These are phyloP conservation scores for Apiotrichum laibachii DNA, from an alignment of 1,284 basidiomycete species.

Conservation along the genomic window DNA sequence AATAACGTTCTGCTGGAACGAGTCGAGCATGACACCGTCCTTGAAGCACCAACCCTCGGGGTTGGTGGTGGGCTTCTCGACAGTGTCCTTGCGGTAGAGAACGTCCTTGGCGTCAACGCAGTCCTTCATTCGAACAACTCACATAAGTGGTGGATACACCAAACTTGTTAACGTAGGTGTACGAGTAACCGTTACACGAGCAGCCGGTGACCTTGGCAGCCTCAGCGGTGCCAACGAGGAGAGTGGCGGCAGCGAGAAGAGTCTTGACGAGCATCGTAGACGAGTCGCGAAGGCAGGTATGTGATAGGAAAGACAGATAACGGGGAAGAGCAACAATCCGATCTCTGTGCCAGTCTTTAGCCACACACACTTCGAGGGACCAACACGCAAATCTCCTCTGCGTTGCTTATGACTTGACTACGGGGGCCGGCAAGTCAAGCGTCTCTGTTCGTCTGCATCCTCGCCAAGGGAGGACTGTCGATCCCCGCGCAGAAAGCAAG, in stretches of 20 bases:
- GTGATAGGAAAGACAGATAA: too few relatives aligned
- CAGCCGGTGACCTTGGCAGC: not conserved
- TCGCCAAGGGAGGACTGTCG: too few relatives aligned
- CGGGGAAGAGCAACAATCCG: too few relatives aligned
- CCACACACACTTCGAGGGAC: too few relatives aligned
- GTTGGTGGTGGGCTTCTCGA: not conserved
- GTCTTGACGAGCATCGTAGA: not conserved
- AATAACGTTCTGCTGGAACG: not conserved
- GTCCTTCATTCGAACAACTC: not conserved
- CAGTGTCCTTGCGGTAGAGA: not conserved
- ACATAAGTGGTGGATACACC: not conserved
- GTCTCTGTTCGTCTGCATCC: too few relatives aligned
- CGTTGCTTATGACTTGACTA: too few relatives aligned
- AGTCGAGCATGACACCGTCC: not conserved
- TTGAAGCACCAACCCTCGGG: slow-evolving; percentile 2
- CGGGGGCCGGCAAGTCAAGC: too few relatives aligned
- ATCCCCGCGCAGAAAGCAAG: too few relatives aligned
- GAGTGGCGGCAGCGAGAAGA: not conserved
- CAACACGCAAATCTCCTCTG: too few relatives aligned
- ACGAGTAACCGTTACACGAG: slow-evolving; percentile 2
- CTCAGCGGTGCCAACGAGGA: not conserved
- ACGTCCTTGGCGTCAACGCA: not conserved
- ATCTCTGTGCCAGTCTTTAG: too few relatives aligned
- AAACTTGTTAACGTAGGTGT: not conserved
- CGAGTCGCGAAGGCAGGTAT: too few relatives aligned